A percentile compares a stretch with the other conserved stretches of the same genome.
Conservation (phyloP, 768 basidiomycete genomes). For the Strobilomyces confusus region DNA sequence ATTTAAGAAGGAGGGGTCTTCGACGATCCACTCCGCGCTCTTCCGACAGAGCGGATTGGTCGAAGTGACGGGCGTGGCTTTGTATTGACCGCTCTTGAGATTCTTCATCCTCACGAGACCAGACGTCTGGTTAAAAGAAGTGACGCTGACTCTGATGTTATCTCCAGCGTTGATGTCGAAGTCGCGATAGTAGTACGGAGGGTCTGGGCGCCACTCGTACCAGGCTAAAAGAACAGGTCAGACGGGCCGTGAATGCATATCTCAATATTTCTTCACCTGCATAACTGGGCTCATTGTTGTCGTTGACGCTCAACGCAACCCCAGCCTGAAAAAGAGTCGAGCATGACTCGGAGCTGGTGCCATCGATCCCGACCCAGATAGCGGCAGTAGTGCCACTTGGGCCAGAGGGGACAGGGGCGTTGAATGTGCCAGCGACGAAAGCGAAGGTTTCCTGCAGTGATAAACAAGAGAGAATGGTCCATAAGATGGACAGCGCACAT, state of each 20-base stretch:
- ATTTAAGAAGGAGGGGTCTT: neutral
- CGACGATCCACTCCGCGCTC: slow-evolving; percentile 10
- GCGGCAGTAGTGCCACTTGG: neutral
- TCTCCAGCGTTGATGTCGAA: neutral
- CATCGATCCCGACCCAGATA: neutral
- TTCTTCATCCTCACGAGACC: slow-evolving; percentile 10
- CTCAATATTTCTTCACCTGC: neutral
- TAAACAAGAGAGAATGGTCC: too few species aligned
- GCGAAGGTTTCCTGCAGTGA: too few species aligned
- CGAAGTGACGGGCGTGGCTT: neutral
- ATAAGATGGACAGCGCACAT: too few species aligned
- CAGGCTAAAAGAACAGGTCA: neutral
- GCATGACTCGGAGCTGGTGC: neutral
- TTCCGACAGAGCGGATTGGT: neutral
- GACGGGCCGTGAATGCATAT: neutral
- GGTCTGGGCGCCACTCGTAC: neutral
- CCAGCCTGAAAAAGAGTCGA: neutral
- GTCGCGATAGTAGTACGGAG: neutral
- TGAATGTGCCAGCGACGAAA: too few species aligned
- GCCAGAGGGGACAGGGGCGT: neutral
- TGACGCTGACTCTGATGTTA: neutral
- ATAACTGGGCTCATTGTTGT: neutral
- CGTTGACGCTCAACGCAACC: neutral
- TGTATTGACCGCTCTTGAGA: neutral
- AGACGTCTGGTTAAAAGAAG: neutral